A percentile compares a stretch with the other conserved stretches of the same genome.
Evolutionary conservation across 2,329 filamentous ascomycete species (phyloP).

Genomic region (Arthrobotrys iridis): DNA sequence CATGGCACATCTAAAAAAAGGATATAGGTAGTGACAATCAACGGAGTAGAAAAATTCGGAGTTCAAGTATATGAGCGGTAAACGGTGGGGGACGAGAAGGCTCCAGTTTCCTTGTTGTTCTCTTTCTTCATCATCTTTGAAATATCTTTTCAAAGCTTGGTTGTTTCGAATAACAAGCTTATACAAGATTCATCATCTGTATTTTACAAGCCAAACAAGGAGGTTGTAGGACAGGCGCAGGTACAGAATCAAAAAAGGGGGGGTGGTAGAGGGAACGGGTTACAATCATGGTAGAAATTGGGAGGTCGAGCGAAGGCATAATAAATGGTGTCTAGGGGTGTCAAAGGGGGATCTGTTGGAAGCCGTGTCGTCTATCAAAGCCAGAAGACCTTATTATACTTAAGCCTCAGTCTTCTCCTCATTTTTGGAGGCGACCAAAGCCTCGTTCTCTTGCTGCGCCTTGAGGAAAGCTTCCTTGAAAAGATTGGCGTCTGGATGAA

Average conservation of each 20-base stretch:
- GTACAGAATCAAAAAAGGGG: conserved; percentile 4
- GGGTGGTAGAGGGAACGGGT: background rate
- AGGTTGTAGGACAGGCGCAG: conserved; percentile 3
- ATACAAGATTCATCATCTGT: conserved; percentile 26
- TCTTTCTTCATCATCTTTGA: conserved; percentile 13
- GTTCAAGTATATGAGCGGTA: background rate
- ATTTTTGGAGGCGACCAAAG: conserved; percentile 69
- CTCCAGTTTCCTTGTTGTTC: conserved; percentile 3
- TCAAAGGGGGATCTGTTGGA: background rate
- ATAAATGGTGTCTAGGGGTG: background rate
- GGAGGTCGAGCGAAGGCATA: background rate
- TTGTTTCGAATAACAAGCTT: conserved; percentile 6
- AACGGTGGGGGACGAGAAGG: background rate
- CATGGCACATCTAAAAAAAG: conserved; percentile 19
- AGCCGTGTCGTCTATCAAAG: background rate
- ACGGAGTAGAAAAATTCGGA: background rate
- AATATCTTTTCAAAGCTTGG: conserved; percentile 19
- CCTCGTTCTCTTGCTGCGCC: conserved; percentile 95
- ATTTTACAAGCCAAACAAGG: conserved; percentile 34
- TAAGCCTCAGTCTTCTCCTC: conserved; percentile 12
- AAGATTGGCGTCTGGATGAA: conserved; percentile 79
- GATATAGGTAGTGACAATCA: background rate
- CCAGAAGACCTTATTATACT: background rate
- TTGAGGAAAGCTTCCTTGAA: conserved; percentile 99
- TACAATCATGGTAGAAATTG: background rate